Evolutionary conservation across 1,139 yeast genomes (phyloP), one percentile per base, ranked within the genome.

Genomic region (Lizanozyma gosingica): DNA sequence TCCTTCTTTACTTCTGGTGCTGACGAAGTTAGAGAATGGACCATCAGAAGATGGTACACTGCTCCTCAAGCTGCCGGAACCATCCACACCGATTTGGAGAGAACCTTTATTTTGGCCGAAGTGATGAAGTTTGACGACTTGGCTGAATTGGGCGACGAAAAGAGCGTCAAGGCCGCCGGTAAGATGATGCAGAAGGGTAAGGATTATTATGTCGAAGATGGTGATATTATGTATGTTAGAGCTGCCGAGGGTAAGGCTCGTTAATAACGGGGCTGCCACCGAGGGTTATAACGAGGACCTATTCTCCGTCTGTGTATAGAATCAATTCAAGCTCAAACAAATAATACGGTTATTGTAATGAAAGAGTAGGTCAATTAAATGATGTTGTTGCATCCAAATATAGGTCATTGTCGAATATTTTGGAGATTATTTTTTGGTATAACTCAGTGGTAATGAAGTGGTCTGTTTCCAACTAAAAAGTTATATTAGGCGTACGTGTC

Each of bases 171-270:
- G 67, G 83, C 97, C 44, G 90, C 90, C 45, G 98, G 98, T 68
- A 92, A 92, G 68, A 78, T 92, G 59, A 65, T 78, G 64, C 85
- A 77, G 60, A 92, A 92, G 80, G 99, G 99, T 76, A 94, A 92
- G 67, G 97, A 90, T 52, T 92, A 94, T 60, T 92, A 22, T 11
- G 29, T 22, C 11, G 72, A 66, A 51, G 76, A 70, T 52, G 76
- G 97, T 62, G 97, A 90, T 62, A 76, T 92, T 55, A 81, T 90
- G 54, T 90, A 83, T 71, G 85, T 90, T 74, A 84, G 94, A 74
- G 88, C 97, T 47, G 97, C 94, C 63, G 95, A 95, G 45, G 97
- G 97, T 70, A 90, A 90, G 75, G 75, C 73, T 45, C 71, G 76
- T 60, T 69, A 69, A 64, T n/a, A n/a, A n/a, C n/a, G 47, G 32